Conservation (phyloP, 164 flowering plant genomes). For the Umbellularia californica region DNA sequence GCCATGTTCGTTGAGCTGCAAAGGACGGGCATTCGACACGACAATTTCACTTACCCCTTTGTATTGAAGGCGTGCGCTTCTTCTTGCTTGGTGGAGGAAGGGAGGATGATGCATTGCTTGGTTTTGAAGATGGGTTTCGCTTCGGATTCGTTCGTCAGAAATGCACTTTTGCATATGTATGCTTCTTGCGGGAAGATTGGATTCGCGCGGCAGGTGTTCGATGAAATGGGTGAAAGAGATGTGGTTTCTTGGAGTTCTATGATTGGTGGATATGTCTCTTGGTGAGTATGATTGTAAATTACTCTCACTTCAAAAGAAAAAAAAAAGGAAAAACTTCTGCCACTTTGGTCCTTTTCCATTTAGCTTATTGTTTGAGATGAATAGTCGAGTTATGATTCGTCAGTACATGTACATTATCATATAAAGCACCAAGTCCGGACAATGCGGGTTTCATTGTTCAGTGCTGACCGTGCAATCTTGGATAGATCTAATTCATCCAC, state of each 20-base stretch:
- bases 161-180: constrained; percentile 51
- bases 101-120: constrained; percentile 37
- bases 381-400: not conserved
- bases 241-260: constrained; percentile 66
- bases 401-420: not conserved
- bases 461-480: not conserved
- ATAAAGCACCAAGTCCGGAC: not conserved
- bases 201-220: constrained; percentile 40
- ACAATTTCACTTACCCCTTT: constrained; percentile 50
- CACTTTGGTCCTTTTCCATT: too few species aligned
- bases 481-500: not conserved
- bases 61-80: constrained; percentile 46
- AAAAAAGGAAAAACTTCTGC: not conserved
- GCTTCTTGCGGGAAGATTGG: constrained; percentile 28
- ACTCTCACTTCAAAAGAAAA: not conserved
- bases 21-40: constrained; percentile 26
- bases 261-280: constrained; percentile 47
- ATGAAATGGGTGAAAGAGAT: constrained; percentile 49
- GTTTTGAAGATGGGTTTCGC: constrained; percentile 35
- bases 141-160: constrained; percentile 34
- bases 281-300: constrained; percentile 20
- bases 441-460: too few species aligned
- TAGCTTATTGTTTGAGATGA: not conserved
- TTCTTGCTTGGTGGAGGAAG: constrained; percentile 27
- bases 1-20: constrained; percentile 28